Evolutionary conservation across 352 stramenopile genomes (phyloP).

Genomic region (Pythium periplocum): DNA sequence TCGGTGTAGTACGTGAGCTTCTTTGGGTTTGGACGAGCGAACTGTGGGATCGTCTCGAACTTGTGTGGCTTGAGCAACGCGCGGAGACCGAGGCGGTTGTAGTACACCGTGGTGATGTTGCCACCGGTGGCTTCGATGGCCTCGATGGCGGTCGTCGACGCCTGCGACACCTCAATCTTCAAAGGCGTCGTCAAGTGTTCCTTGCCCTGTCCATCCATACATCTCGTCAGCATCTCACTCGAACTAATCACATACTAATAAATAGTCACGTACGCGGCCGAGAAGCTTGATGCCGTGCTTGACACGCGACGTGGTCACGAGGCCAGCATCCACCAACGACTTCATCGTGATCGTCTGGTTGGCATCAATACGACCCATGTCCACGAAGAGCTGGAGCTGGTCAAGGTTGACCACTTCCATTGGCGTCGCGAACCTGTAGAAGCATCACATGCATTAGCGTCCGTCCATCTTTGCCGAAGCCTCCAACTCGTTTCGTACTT

Average conservation of each 20-base stretch:
- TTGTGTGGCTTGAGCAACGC: slow-evolving; percentile 95
- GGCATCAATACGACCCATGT: slow-evolving; percentile 93
- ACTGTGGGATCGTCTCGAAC: slow-evolving; percentile 92
- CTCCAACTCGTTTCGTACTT: slow-evolving; percentile 30
- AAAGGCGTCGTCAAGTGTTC: slow-evolving; percentile 88
- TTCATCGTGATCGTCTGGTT: slow-evolving; percentile 93
- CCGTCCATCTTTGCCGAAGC: background rate
- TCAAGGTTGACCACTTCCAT: slow-evolving; percentile 94
- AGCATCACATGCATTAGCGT: slow-evolving; percentile 52
- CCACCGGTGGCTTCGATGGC: slow-evolving; percentile 93
- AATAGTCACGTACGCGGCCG: slow-evolving; percentile 34
- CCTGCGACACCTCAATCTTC: slow-evolving; percentile 94
- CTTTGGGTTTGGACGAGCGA: slow-evolving; percentile 92
- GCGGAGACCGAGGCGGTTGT: slow-evolving; percentile 94
- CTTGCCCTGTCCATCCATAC: slow-evolving; percentile 27
- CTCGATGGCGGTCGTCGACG: slow-evolving; percentile 91
- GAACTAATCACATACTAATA: background rate
- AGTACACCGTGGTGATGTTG: slow-evolving; percentile 95
- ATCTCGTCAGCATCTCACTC: too few relatives aligned
- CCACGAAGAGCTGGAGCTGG: slow-evolving; percentile 94
- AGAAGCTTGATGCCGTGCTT: slow-evolving; percentile 97
- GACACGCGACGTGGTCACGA: slow-evolving; percentile 88
- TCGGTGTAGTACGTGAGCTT: slow-evolving; percentile 97
- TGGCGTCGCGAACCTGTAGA: slow-evolving; percentile 74
- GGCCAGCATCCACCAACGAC: slow-evolving; percentile 78